Conservation (phyloP, 1,284 basidiomycete species). For the Phellinidium pouzarii region DNA sequence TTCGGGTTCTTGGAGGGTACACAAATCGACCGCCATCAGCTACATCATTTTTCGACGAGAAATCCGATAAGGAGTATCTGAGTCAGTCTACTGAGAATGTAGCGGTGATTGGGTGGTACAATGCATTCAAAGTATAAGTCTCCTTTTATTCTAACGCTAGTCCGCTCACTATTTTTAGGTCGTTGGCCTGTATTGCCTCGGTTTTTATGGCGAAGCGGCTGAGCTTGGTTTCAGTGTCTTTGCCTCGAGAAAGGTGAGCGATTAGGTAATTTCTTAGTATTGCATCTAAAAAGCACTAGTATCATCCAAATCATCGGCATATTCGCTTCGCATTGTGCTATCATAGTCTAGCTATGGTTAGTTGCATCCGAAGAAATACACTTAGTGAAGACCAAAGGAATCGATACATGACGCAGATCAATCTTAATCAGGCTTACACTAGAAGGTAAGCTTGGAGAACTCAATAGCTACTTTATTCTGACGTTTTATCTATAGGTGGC, state of each 20-base stretch:
- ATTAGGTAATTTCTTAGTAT: not conserved
- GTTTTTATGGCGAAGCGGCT: conserved; percentile 50
- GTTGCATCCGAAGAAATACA: conserved; percentile 42
- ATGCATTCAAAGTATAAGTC: conserved; percentile 49
- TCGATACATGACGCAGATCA: conserved; percentile 49
- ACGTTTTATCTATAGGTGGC: conserved; percentile 40
- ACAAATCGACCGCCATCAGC: conserved; percentile 39
- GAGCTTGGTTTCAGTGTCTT: conserved; percentile 55
- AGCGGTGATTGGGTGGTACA: conserved; percentile 56
- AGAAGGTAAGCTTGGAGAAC: conserved; percentile 36
- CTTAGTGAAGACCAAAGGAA: conserved; percentile 32
- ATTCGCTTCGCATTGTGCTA: conserved; percentile 61
- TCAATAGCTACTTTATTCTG: not conserved
- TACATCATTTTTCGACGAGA: conserved; percentile 50
- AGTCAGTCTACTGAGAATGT: conserved; percentile 40
- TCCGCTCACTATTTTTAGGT: conserved; percentile 32
- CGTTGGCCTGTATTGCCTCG: conserved; percentile 54
- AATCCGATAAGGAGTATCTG: conserved; percentile 51
- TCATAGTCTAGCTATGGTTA: conserved; percentile 56
- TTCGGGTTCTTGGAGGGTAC: conserved; percentile 56
- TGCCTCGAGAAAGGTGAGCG: conserved; percentile 29
- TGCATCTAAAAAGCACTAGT: conserved; percentile 27
- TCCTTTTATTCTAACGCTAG: not conserved
- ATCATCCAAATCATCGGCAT: conserved; percentile 62
- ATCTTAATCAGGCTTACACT: conserved; percentile 52